These are phyloP conservation scores for Physcomitrellopsis africana DNA, from an alignment of 225 moss, liverwort and hornwort genomes.

Conservation along the genomic window DNA sequence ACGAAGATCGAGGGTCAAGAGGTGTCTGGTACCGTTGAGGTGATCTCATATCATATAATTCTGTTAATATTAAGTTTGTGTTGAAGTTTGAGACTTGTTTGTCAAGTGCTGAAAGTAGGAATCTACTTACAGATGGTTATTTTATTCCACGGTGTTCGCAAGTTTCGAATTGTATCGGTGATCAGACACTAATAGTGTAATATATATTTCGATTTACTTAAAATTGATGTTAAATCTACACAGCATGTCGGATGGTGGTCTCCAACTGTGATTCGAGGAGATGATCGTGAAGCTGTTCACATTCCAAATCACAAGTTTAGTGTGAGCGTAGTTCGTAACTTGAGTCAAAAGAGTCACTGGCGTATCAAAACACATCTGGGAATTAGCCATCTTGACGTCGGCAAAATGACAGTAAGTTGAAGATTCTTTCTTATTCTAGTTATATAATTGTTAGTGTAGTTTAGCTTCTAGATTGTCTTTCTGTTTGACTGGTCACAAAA, in stretches of 20 bases:
- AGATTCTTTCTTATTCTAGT: conserved; percentile 10
- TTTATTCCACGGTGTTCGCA: no score
- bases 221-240: conserved; percentile 12
- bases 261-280: conserved; percentile 95
- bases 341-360: conserved; percentile 98
- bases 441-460: not conserved
- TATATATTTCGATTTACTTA: not conserved
- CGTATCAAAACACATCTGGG: conserved; percentile 98
- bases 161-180: not conserved
- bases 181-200: not conserved
- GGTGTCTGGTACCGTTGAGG: conserved; percentile 99
- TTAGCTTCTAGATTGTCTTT: conserved; percentile 19
- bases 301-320: conserved; percentile 99
- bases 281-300: conserved; percentile 98
- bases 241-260: conserved; percentile 99
- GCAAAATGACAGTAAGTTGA: conserved; percentile 77
- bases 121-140: no score
- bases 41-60: conserved; percentile 45
- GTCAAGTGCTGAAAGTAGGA: not conserved
- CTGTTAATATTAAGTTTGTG: conserved; percentile 5
- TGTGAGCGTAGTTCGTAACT: conserved; percentile 93
- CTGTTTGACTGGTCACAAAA: conserved; percentile 14
- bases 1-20: conserved; percentile 99
- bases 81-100: not conserved
- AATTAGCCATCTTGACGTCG: conserved; percentile 91